Evolutionary conservation across 768 basidiomycete species (phyloP), one percentile per base, ranked within the genome.

Genomic region (Lactarius vividus): DNA sequence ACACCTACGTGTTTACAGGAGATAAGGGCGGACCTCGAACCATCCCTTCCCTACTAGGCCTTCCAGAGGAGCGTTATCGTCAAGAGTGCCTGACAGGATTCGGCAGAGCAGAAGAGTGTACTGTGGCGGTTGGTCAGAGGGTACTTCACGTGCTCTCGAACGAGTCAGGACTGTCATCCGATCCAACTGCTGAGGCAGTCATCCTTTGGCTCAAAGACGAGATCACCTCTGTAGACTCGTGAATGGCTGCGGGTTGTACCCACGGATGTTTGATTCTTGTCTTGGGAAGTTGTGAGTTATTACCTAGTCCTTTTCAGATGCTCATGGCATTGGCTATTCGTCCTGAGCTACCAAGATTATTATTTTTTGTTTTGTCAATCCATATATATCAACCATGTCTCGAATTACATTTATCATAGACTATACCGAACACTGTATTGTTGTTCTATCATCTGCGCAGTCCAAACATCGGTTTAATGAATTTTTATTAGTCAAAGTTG

Each of bases 21-120:
- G 66, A 62, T n/a, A 72, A 63, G 54, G 72, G 75, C 6, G 71
- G 73, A 20, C 74, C 74, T 33, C 74, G 76, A 6, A 80, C 81
- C 3, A 82, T 92, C 57, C 75, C 87, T 13, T 71, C 77, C 23
- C 79, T 90, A 67, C 74, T 91, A 46, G 84, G 84, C 26, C 72
- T 91, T 8, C 70, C 82, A 0, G 89, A 88, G 70, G 81, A 79
- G 9, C 83, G 84, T 67, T 93, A 92, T 71, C 81, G 90, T 63
- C 83, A 79, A 69, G 84, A 83, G 42, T 92, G 87, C 74, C 76
- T 94, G 42, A 77, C 84, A 49, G 91, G 92, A 26, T 93, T 92
- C 73, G 85, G 87, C 16, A 80, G 89, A 61, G 91, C 91, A 44
- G 91, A 92, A 68, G 88, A 91, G 71, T 89, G 85, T 69, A 85